Percentiles rank a stretch among this genome's conserved stretches.
Conservation (phyloP, 768 basidiomycete species). For the Kwoniella europaea region DNA sequence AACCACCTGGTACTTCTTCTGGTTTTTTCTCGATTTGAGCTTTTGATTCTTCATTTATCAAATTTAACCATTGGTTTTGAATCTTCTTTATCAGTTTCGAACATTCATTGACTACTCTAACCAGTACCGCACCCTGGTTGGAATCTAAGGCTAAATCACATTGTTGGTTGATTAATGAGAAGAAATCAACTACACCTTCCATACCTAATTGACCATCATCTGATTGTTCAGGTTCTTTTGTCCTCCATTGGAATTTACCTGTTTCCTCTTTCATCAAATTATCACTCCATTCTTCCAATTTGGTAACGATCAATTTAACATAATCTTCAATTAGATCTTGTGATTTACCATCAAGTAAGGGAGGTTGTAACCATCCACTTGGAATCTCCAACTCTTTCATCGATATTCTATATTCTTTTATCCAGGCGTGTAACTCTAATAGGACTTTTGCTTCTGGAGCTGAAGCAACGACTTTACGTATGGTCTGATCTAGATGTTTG, state of each 20-base stretch:
- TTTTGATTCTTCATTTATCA: constrained; percentile 82
- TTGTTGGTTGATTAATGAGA: constrained; percentile 94
- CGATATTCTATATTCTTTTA: constrained; percentile 91
- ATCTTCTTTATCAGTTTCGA: constrained; percentile 86
- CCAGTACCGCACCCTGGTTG: constrained; percentile 89
- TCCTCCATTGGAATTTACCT: constrained; percentile 78
- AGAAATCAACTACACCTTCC: constrained; percentile 90
- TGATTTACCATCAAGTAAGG: constrained; percentile 92
- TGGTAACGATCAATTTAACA: constrained; percentile 85
- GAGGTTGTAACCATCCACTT: constrained; percentile 79
- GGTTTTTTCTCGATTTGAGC: constrained; percentile 75
- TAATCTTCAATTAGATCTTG: constrained; percentile 94
- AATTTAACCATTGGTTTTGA: constrained; percentile 84
- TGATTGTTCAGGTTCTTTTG: constrained; percentile 85
- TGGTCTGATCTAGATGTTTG: constrained; percentile 73
- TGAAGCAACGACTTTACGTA: constrained; percentile 71
- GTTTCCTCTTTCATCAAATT: constrained; percentile 93
- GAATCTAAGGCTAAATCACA: constrained; percentile 93
- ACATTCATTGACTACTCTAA: constrained; percentile 84
- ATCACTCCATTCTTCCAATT: constrained; percentile 94
- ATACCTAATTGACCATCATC: constrained; percentile 87
- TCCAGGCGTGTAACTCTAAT: constrained; percentile 85
- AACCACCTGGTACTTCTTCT: constrained; percentile 81
- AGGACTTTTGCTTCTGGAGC: constrained; percentile 88
- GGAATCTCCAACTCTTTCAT: constrained; percentile 93